Base-by-base conservation (phyloP, 139 green algal genomes). In the Chlorella sp. region DNA sequence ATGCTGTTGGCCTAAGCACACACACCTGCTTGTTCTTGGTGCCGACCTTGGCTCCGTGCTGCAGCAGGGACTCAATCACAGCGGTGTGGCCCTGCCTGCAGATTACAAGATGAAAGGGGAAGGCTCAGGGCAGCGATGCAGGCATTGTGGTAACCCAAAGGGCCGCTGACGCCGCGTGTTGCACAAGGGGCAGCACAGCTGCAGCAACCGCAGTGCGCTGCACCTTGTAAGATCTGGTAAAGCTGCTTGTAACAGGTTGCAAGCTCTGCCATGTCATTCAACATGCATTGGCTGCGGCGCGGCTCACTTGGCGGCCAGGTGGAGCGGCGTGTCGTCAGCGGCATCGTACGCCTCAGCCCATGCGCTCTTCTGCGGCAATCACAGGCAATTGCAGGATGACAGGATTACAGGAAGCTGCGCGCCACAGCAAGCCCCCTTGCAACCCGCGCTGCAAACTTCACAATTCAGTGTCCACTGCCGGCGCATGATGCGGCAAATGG, bases 271-370 rank as follows among this genome's bases (percentile, higher is more conserved):
- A n/a, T n/a, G n/a, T n/a, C n/a, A n/a, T n/a, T n/a, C n/a, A n/a
- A n/a, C n/a, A n/a, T n/a, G n/a, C n/a, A n/a, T n/a, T n/a, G n/a
- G n/a, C n/a, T n/a, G 64, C 5, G 32, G 64, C n/a, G 67, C 67
- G 46, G 67, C 44, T 26, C 2, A 88, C 84, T 87, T 76, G 38
- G 92, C 90, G 19, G 93, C 93, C 24, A 95, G 74, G 86, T 97
- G 94, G 34, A 96, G 88, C 14, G 91, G 85, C 17, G 90, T 92
- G 67, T 93, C 85, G 60, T 94, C 94, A 2, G 60, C 38, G 19
- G 30, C 80, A 70, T 96, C 92, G 17, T 88, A 84, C 0, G 87
- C 89, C 73, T 94, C 92, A 5, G 92, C 83, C 91, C 92, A 95
- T 11, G 86, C 89, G 30, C 90, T 87, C 69, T 90, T 92, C 67